Base-by-base conservation (phyloP, 1,284 basidiomycete genomes). In the Ustilago cynodontis region DNA sequence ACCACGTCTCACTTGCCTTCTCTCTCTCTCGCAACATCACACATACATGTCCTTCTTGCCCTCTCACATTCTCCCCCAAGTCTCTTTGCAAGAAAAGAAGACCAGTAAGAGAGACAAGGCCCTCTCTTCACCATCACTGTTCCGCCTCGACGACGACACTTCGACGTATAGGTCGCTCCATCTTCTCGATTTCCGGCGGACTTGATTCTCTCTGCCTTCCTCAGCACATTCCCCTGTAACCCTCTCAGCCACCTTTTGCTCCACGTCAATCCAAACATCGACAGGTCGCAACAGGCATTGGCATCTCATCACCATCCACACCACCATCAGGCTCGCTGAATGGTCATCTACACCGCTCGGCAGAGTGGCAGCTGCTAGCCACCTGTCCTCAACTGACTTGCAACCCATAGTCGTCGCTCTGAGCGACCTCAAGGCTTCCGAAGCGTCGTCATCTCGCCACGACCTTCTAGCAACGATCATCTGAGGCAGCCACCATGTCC, bases 401-500 rank as follows among this genome's bases (percentile, higher is more conserved):
- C n/a, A n/a, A 43, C n/a, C 41, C 4, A 26, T 13, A 13, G 28
- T n/a, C 14, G 24, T 49, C 24, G 22, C 47, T 26, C 47, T 28
- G 14, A 24, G 24, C 14, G 24, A 49, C 22, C 5, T 6, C 20
- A 5, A 18, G 4, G 14, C 26, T 26, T 5, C 31, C 8, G 24
- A 49, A 28, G 14, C 47, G 6, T 24, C 14, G 35, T 37, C 35
- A 10, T 10, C 35, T 16, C 14, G 35, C 14, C 35, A 37, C 35
- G 14, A 16, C 9, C 14, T 13, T 37, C 14, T 3, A 37, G 14
- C 8, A 37, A 10, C 7, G 35, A 13, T 13, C 14, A 37, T 20
- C 22, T 11, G 18, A 13, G 18, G 43, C 22, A 45, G 43, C 10
- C 7, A 63, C 18, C 58, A 71, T 71, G 69, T 65, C 68, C 18